Evolutionary conservation across 2,329 filamentous ascomycete species (phyloP), one percentile per base, ranked within the genome.

Genomic region (Zalaria obscura): DNA sequence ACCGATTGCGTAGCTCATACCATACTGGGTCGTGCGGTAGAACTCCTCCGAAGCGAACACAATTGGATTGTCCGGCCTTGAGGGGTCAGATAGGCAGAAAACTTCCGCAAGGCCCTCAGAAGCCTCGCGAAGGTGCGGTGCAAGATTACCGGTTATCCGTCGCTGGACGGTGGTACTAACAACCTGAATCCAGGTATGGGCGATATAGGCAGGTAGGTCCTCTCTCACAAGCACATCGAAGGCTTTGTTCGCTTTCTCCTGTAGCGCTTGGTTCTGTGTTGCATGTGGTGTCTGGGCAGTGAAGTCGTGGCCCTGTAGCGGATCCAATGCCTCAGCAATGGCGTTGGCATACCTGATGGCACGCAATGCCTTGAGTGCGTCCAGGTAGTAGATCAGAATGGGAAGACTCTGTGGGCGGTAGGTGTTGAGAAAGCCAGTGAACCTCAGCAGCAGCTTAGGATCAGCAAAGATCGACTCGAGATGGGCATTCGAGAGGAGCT

Each of bases 31-130:
- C 4, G 79, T 83, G 38, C 74, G 70, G 50, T 83, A 73, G 50
- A 85, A 87, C 57, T 83, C 80, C 82, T 84, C 78, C 3, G 80
- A 85, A 5, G 80, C 79, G 58, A 86, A 84, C 2, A 86, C 75
- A 45, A 87, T 83, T 0, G 81, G 83, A 53, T 86, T 85, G 46
- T 85, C 83, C 2, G 71, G 66, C 43, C 80, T 66, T 1, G 78
- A 81, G 5, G 83, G 80, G 55, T 88, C 83, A 0, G 80, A 83
- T 41, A 87, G 58, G 54, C 81, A 87, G 50, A 86, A 87, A 0
- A 84, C 80, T 54, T 87, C 81, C 0, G 80, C 82, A 44, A 87
- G 57, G 0, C 80, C 81, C 55, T 87, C 80, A 0, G 79, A 82
- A n/a, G 80, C 72, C 36, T 82, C 76, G 35, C 73, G 68, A 25